phyloP scores from a whole-genome alignment of 257 asterid genomes.

The Jaltomata sinuosa region DNA sequence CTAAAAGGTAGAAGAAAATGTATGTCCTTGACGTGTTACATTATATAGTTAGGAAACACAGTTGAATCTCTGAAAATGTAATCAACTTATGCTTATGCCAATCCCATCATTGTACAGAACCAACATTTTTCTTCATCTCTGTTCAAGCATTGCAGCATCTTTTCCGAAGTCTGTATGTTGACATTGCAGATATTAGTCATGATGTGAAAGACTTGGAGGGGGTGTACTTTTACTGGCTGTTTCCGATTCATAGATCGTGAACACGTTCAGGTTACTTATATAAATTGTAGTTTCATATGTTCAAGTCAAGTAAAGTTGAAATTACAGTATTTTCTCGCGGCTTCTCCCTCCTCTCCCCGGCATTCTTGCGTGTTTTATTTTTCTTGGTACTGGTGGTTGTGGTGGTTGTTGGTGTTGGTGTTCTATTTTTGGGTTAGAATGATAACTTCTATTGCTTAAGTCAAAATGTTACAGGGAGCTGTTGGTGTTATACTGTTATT shows the following conservation, averaged over 20 bases:
- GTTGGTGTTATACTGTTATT: not conserved
- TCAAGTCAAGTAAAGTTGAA: not conserved
- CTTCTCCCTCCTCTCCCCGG: not conserved
- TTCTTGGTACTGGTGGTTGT: not conserved
- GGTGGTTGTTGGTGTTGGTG: not conserved
- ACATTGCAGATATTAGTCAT: not conserved
- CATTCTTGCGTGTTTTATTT: not conserved
- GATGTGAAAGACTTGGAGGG: not conserved
- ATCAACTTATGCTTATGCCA: not conserved
- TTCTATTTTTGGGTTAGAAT: not conserved
- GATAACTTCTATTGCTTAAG: not conserved
- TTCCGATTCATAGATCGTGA: not conserved
- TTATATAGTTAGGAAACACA: not conserved
- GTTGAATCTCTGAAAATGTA: not conserved
- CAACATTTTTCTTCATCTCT: not conserved
- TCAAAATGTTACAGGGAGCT: not conserved
- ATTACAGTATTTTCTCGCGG: not conserved
- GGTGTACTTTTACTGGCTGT: not conserved
- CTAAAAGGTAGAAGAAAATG: not conserved
- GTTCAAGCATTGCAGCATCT: not conserved
- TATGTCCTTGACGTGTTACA: not conserved
- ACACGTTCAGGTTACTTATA: not conserved
- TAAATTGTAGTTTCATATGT: not conserved
- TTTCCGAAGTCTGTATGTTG: not conserved
- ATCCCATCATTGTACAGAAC: not conserved